Percentiles rank a stretch among this genome's conserved stretches.
These are phyloP conservation scores for Dactylonectria estremocensis DNA, from an alignment of 2,329 filamentous ascomycete genomes.

Conservation along the genomic window DNA sequence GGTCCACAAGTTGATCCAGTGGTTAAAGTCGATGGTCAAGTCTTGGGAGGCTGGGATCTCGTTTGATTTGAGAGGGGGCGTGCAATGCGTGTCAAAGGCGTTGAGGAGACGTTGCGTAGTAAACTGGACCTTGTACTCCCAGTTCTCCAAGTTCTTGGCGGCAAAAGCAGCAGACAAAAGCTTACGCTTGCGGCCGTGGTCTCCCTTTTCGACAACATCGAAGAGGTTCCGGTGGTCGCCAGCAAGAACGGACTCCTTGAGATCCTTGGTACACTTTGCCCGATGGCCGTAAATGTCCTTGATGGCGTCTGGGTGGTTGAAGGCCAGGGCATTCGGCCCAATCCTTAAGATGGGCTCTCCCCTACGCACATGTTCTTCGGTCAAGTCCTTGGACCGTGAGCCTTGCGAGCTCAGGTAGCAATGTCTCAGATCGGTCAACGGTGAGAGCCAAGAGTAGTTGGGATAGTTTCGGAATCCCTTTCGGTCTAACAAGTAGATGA, in stretches of 20 bases:
- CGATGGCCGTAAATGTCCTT: constrained; percentile 59
- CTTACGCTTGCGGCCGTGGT: constrained; percentile 66
- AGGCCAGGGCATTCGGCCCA: constrained; percentile 42
- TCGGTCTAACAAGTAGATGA: constrained; percentile 51
- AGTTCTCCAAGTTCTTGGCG: constrained; percentile 66
- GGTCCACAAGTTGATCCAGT: constrained; percentile 67
- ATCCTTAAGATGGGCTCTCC: constrained; percentile 47
- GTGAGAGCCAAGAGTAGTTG: constrained; percentile 30
- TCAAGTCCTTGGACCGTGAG: constrained; percentile 62
- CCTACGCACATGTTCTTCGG: constrained; percentile 60
- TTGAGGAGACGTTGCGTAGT: constrained; percentile 61
- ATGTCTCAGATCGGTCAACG: constrained; percentile 33
- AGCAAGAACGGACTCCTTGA: constrained; percentile 59
- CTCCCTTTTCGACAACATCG: constrained; percentile 65
- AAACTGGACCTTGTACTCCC: constrained; percentile 70
- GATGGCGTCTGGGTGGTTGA: constrained; percentile 34
- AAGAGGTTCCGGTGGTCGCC: constrained; percentile 66
- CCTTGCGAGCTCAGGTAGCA: constrained; percentile 40
- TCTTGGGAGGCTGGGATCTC: constrained; percentile 51
- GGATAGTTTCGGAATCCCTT: constrained; percentile 46
- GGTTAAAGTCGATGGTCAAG: constrained; percentile 63
- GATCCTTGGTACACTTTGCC: constrained; percentile 64
- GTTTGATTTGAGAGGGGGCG: constrained; percentile 46
- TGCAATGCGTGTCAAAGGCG: constrained; percentile 60
- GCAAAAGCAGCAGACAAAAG: constrained; percentile 66